Conservation (phyloP, 2,329 filamentous ascomycete genomes). For the Tolypocladium nubicola region DNA sequence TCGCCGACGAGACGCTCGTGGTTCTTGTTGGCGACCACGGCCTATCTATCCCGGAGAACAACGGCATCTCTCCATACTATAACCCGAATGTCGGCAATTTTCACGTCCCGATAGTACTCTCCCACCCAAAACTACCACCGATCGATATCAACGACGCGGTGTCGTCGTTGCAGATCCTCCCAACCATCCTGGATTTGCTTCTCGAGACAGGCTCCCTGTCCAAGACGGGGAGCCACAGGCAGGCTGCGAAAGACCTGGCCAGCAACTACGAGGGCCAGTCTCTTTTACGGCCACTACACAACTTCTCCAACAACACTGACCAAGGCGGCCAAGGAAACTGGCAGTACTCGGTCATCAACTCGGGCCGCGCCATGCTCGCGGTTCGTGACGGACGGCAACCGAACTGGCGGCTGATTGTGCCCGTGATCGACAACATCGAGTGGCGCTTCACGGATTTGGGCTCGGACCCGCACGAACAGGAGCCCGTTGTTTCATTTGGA, state of each 20-base stretch:
- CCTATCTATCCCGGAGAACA: slow-evolving; percentile 19
- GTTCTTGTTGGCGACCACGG: slow-evolving; percentile 22
- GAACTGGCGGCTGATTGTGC: slow-evolving; percentile 12
- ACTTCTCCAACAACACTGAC: slow-evolving; percentile 1
- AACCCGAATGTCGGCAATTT: slow-evolving; percentile 22
- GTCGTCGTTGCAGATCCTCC: slow-evolving; percentile 20
- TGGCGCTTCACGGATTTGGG: slow-evolving; percentile 19
- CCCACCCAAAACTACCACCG: slow-evolving; percentile 21
- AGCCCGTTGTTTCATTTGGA: slow-evolving; percentile 14
- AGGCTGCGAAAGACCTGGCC: slow-evolving; percentile 16
- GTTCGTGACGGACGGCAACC: slow-evolving; percentile 9
- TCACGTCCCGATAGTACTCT: slow-evolving; percentile 21
- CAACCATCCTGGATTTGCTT: slow-evolving; percentile 23
- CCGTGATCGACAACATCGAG: slow-evolving; percentile 13
- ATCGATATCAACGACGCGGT: slow-evolving; percentile 20
- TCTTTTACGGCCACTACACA: slow-evolving; percentile 17
- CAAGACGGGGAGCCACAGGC: slow-evolving; percentile 6
- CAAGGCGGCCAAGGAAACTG: slow-evolving; percentile 9
- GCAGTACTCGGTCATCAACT: slow-evolving; percentile 13
- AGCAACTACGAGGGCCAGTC: slow-evolving; percentile 24
- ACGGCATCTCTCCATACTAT: slow-evolving; percentile 20
- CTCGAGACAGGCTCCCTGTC: slow-evolving; percentile 20
- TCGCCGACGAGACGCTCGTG: slow-evolving; percentile 20
- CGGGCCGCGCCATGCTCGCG: slow-evolving; percentile 11
- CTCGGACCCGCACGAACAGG: slow-evolving; percentile 16